phyloP scores from a whole-genome alignment of 2,329 filamentous ascomycete species.

The Monascus ruber region DNA sequence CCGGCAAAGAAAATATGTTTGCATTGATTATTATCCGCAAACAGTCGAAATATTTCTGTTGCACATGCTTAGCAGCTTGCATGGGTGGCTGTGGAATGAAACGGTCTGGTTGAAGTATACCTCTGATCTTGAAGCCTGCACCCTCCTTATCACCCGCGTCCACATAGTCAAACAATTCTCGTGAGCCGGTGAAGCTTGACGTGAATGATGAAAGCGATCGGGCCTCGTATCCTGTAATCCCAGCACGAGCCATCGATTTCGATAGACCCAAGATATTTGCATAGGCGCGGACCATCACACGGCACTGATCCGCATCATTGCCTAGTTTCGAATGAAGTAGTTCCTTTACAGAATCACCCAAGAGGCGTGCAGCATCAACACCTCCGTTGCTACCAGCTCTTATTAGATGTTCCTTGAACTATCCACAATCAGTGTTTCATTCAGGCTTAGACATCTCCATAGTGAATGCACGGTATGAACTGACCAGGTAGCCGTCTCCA shows the following conservation, averaged over 20 bases:
- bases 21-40: constrained; percentile 49
- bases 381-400: constrained; percentile 43
- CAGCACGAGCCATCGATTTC: constrained; percentile 38
- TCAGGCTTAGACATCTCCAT: constrained; percentile 15
- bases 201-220: constrained; percentile 46
- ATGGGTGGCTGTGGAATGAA: constrained; percentile 5
- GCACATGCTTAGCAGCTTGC: constrained; percentile 1
- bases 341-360: constrained; percentile 41
- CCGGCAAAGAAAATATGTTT: constrained; percentile 54
- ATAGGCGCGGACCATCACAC: constrained; percentile 46
- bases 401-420: constrained; percentile 47
- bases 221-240: constrained; percentile 43
- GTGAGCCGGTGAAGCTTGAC: constrained; percentile 46
- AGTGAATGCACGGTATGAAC: constrained; percentile 2
- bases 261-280: constrained; percentile 45
- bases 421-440: constrained; percentile 48
- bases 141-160: constrained; percentile 51
- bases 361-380: constrained; percentile 41
- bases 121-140: constrained; percentile 50
- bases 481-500: constrained; percentile 46
- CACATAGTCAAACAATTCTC: constrained; percentile 49
- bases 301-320: constrained; percentile 40
- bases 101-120: constrained; percentile 14
- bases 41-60: constrained; percentile 33
- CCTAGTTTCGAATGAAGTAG: constrained; percentile 32